Base-by-base conservation (phyloP, 148 eudicot species). In the Cornus controversa region DNA sequence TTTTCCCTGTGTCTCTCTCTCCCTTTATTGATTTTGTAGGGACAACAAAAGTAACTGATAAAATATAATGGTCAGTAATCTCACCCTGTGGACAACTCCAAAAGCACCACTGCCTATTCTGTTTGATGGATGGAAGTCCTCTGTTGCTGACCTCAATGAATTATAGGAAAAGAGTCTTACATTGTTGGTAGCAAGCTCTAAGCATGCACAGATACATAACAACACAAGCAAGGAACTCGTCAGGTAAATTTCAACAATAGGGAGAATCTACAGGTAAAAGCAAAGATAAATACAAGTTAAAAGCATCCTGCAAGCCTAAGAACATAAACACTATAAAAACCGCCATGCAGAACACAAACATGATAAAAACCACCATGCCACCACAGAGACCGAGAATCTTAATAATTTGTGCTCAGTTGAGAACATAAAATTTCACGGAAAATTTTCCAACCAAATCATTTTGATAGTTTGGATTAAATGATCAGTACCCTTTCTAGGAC, bases 61-160 rank as follows among this genome's bases (percentile, higher is more conserved):
- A 27, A 23, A 15, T 6, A 24, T 45, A 74, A 69, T 50, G 5
- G 24, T 11, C 27, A 50, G 42, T 47, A 37, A 74, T 47, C 77
- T 75, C 73, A 88, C 91, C 87, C 71, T 82, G 50, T 82, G 77
- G 40, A 88, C 91, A 67, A 88, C 84, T 53, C 91, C 89, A 76
- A 77, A 88, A 66, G 89, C 91, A 64, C 91, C 91, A 72, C 86
- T 36, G 14, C 91, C 91, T 22, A 88, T 86, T 77, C 25, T 88
- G 82, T 86, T 88, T 13, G 87, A 82, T 40, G 84, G 84, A 77
- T 88, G 85, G 77, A 88, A 88, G 69, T 76, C 74, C 36, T 80
- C 60, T 47, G 91, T 86, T 72, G 91, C 91, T 76, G 89, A 88
- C 76, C 89, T 79, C 84, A 88, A 77, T 13, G 89, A 75, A 76